Conservation (phyloP, 73 alveolate genomes). For the Paramecium caudatum region DNA sequence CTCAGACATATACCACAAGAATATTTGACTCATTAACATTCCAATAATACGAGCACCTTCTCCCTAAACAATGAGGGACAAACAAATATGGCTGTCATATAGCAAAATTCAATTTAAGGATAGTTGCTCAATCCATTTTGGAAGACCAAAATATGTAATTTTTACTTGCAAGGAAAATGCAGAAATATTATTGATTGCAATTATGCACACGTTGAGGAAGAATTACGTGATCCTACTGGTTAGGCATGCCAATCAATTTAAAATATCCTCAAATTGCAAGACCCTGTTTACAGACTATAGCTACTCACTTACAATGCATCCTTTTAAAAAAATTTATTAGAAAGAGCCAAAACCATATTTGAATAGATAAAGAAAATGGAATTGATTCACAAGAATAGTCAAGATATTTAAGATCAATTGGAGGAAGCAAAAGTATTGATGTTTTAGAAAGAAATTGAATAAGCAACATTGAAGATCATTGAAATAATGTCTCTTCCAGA, state of each 20-base stretch:
- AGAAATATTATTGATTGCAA: slow-evolving; percentile 21
- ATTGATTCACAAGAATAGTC: not conserved
- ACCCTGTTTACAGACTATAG: not conserved
- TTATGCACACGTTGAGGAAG: slow-evolving; percentile 19
- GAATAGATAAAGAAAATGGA: not conserved
- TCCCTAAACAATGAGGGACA: slow-evolving; percentile 1
- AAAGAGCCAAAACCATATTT: not conserved
- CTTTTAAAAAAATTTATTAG: not conserved
- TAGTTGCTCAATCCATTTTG: not conserved
- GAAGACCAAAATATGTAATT: slow-evolving; percentile 19
- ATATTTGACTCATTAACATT: slow-evolving; percentile 3
- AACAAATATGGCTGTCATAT: slow-evolving; percentile 7
- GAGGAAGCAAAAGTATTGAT: slow-evolving; percentile 17
- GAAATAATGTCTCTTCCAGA: slow-evolving; percentile 38
- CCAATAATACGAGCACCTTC: slow-evolving; percentile 20
- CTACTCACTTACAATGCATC: not conserved
- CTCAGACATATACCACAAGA: slow-evolving; percentile 2
- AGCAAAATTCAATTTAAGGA: not conserved
- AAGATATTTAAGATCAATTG: not conserved
- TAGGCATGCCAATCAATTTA: not conserved
- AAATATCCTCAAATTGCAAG: not conserved
- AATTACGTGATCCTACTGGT: slow-evolving; percentile 4
- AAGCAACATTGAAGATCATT: not conserved
- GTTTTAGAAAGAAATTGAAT: not conserved
- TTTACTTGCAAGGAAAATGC: not conserved